These are phyloP conservation scores for Umbilicaria muhlenbergii DNA, from an alignment of 495 filamentous ascomycete genomes.

Conservation along the genomic window DNA sequence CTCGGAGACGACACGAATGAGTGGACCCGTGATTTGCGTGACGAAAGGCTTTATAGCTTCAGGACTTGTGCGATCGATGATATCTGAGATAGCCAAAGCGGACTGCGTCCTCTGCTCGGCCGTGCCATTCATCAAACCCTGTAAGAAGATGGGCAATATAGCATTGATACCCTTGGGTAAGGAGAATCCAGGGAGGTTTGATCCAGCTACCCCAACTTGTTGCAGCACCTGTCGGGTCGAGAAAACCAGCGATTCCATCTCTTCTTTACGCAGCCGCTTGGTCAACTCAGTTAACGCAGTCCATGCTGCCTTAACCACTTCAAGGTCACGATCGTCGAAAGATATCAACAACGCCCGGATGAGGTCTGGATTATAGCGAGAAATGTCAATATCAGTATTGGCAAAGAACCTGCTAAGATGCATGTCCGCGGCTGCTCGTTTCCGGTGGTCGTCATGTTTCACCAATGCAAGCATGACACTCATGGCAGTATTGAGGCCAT, in stretches of 20 bases:
- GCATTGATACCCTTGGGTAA: conserved; percentile 96
- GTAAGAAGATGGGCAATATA: conserved; percentile 89
- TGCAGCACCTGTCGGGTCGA: conserved; percentile 73
- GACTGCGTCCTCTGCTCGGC: conserved; percentile 81
- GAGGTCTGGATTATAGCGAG: conserved; percentile 85
- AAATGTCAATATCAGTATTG: conserved; percentile 69
- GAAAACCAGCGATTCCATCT: conserved; percentile 88
- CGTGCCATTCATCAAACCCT: conserved; percentile 92
- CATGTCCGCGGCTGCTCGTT: conserved; percentile 56
- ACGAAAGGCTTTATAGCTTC: conserved; percentile 83
- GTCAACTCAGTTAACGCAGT: conserved; percentile 75
- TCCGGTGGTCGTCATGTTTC: conserved; percentile 84
- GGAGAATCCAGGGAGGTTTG: conserved; percentile 74
- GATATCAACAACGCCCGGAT: conserved; percentile 78
- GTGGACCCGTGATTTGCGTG: conserved; percentile 90
- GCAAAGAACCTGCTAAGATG: conserved; percentile 85
- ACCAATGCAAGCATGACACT: conserved; percentile 72
- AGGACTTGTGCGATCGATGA: conserved; percentile 76
- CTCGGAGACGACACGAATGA: conserved; percentile 94
- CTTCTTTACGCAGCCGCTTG: conserved; percentile 81
- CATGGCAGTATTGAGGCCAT: conserved; percentile 90
- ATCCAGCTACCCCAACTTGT: conserved; percentile 76
- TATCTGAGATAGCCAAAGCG: conserved; percentile 85
- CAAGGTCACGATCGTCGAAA: conserved; percentile 71
- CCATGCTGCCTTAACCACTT: conserved; percentile 90